phyloP scores from a whole-genome alignment of 495 filamentous ascomycete species.

The Penicillium malachiteum region DNA sequence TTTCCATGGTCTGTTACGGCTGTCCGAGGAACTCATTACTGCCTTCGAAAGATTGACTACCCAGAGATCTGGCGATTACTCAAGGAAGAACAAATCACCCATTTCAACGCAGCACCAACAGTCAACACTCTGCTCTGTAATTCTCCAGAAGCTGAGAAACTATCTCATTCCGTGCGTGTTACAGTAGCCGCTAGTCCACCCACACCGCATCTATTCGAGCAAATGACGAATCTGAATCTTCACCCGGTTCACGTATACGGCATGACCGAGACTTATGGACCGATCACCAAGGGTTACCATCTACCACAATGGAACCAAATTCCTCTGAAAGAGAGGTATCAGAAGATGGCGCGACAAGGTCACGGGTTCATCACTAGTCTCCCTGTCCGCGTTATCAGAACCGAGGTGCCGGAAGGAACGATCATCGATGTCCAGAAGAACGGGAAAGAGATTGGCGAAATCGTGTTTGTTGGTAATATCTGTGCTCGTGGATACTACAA shows the following conservation, averaged over 20 bases:
- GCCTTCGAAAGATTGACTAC: slow-evolving; percentile 93
- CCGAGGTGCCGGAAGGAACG: slow-evolving; percentile 62
- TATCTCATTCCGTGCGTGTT: slow-evolving; percentile 74
- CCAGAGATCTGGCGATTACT: slow-evolving; percentile 85
- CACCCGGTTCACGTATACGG: slow-evolving; percentile 94
- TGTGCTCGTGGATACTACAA: slow-evolving; percentile 91
- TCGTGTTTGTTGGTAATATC: slow-evolving; percentile 88
- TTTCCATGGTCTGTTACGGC: slow-evolving; percentile 89
- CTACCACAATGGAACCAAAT: slow-evolving; percentile 79
- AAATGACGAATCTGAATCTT: slow-evolving; percentile 86
- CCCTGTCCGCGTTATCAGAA: slow-evolving; percentile 79
- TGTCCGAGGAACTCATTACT: slow-evolving; percentile 91
- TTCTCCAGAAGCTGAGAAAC: slow-evolving; percentile 62
- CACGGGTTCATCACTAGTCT: slow-evolving; percentile 88
- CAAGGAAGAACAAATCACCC: slow-evolving; percentile 80
- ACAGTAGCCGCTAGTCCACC: slow-evolving; percentile 93
- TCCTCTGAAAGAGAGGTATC: slow-evolving; percentile 69
- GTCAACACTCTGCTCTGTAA: slow-evolving; percentile 93
- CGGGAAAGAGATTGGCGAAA: slow-evolving; percentile 90
- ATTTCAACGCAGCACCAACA: slow-evolving; percentile 95
- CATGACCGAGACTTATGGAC: slow-evolving; percentile 92
- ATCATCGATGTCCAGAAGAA: slow-evolving; percentile 75
- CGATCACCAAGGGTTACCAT: slow-evolving; percentile 90
- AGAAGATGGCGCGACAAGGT: slow-evolving; percentile 86
- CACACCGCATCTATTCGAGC: slow-evolving; percentile 82